Percentiles rank a stretch among this genome's conserved stretches.
phyloP scores from a whole-genome alignment of 805 yeast species.

The Candida chilensis region DNA sequence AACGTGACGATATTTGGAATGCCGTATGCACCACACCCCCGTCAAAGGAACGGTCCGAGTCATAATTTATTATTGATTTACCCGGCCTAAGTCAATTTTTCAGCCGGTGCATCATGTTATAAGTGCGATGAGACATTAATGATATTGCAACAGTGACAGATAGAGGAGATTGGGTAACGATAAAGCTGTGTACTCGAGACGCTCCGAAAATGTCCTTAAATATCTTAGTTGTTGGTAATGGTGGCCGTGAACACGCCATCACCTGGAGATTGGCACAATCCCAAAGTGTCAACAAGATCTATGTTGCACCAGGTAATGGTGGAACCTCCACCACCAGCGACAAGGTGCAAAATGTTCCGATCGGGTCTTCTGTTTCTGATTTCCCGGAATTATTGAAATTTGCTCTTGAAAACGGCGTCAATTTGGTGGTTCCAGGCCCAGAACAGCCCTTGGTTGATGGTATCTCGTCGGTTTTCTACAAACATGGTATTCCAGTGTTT shows the following conservation, averaged over 20 bases:
- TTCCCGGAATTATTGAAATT: conserved; percentile 65
- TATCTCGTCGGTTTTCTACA: conserved; percentile 58
- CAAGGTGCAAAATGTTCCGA: conserved; percentile 63
- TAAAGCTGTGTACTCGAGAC: too few relatives aligned
- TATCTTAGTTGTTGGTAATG: conserved; percentile 86
- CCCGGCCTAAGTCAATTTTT: too few relatives aligned
- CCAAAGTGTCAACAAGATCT: conserved; percentile 58
- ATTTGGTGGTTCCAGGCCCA: conserved; percentile 94
- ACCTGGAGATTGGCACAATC: conserved; percentile 89
- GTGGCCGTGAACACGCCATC: conserved; percentile 98
- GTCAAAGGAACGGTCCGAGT: too few relatives aligned
- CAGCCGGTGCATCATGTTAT: too few relatives aligned
- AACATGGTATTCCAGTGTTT: conserved; percentile 89
- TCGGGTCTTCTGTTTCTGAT: conserved; percentile 56
- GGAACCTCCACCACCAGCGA: conserved; percentile 53
- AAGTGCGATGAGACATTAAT: too few relatives aligned
- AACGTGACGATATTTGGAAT: too few relatives aligned
- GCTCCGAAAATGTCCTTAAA: conserved; percentile 23
- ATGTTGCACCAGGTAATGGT: conserved; percentile 96
- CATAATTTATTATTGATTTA: too few relatives aligned
- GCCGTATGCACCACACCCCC: too few relatives aligned
- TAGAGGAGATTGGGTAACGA: too few relatives aligned
- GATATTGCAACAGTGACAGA: too few relatives aligned
- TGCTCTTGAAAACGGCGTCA: conserved; percentile 58
- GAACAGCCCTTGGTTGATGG: conserved; percentile 98